phyloP scores from a whole-genome alignment of 1,284 basidiomycete genomes.

The Vanrija pseudolonga region DNA sequence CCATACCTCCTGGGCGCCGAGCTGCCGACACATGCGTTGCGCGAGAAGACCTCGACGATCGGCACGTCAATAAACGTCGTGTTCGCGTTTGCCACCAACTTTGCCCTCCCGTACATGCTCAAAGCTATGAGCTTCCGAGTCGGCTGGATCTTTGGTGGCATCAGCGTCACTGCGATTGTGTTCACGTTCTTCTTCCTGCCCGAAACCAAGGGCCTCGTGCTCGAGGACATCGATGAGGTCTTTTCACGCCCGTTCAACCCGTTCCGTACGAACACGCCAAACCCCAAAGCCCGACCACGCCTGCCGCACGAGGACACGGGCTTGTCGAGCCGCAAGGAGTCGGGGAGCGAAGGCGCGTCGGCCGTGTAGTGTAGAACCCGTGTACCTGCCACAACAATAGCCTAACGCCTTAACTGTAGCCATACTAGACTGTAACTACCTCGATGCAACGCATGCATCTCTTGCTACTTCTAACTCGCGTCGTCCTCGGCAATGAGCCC shows the following conservation, averaged over 20 bases:
- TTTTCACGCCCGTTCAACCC: not conserved
- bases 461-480: not conserved
- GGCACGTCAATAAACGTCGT: slow-evolving; percentile 8
- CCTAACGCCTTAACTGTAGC: too few relatives aligned
- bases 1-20: slow-evolving; percentile 14
- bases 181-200: slow-evolving; percentile 5
- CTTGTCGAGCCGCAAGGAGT: too few relatives aligned
- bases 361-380: too few relatives aligned
- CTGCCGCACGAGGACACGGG: too few relatives aligned
- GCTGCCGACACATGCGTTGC: slow-evolving; percentile 6
- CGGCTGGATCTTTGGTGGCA: slow-evolving; percentile 10
- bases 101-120: slow-evolving; percentile 8
- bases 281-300: too few relatives aligned
- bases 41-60: slow-evolving; percentile 11
- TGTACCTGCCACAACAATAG: too few relatives aligned
- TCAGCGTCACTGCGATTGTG: slow-evolving; percentile 1
- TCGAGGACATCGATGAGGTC: slow-evolving; percentile 10
- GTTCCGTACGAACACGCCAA: not conserved
- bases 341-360: too few relatives aligned
- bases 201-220: slow-evolving; percentile 17
- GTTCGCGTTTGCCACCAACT: slow-evolving; percentile 8
- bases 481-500: slow-evolving; percentile 4
- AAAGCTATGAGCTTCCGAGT: slow-evolving; percentile 1
- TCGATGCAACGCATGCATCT: not conserved
- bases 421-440: too few relatives aligned